A percentile compares a stretch with the other conserved stretches of the same genome.
These are phyloP conservation scores for Lipomyces oligophaga DNA, from an alignment of 805 yeast species.

Conservation along the genomic window DNA sequence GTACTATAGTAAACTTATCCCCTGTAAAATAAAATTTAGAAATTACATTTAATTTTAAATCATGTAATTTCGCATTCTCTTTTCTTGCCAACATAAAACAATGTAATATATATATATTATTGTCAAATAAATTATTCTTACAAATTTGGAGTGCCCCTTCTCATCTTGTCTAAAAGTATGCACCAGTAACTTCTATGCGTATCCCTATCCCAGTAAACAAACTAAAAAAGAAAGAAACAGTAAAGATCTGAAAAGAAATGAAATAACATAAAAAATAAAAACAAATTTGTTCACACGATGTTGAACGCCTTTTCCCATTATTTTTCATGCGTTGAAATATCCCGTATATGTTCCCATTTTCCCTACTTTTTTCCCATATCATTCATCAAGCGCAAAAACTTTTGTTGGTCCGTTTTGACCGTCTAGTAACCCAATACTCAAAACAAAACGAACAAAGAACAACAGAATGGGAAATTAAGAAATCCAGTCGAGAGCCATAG, in stretches of 20 bases:
- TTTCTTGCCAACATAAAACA: too few species aligned
- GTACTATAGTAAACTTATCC: too few species aligned
- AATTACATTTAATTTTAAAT: too few species aligned
- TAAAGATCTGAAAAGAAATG: background rate
- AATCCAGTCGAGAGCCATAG: background rate
- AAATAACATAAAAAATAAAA: background rate
- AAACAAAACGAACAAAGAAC: constrained; percentile 6
- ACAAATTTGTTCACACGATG: too few species aligned
- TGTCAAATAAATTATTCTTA: too few species aligned
- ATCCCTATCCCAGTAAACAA: constrained; percentile 19
- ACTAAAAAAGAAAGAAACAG: constrained; percentile 4
- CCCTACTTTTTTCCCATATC: constrained; percentile 17
- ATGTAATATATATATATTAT: too few species aligned
- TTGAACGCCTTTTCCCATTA: too few species aligned
- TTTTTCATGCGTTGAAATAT: too few species aligned
- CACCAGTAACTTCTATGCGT: constrained; percentile 18
- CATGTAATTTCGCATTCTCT: too few species aligned
- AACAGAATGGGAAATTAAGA: constrained; percentile 6
- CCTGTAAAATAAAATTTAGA: too few species aligned
- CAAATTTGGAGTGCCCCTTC: too few species aligned
- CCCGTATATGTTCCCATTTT: constrained; percentile 14
- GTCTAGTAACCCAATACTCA: background rate
- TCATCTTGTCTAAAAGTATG: constrained; percentile 12
- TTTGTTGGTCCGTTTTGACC: constrained; percentile 10
- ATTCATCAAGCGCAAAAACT: constrained; percentile 14